Evolutionary conservation across 441 rosid genomes (phyloP).

Genomic region (Pelargonium australe): DNA sequence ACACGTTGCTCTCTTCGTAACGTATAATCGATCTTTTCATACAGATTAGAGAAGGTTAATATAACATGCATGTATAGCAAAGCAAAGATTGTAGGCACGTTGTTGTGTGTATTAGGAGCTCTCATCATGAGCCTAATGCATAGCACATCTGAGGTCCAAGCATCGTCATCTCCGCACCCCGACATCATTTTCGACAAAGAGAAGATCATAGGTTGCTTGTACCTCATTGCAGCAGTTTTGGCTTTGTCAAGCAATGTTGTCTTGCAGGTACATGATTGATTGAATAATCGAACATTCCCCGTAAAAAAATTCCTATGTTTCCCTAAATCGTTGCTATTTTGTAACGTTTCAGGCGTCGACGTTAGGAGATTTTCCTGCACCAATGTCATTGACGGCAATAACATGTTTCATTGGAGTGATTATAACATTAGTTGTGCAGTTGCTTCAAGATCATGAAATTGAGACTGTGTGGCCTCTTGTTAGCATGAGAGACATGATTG

Average conservation of each 20-base stretch:
- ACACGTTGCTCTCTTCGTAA: background rate
- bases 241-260: conserved; percentile 20
- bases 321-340: no score
- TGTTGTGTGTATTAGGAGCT: conserved; percentile 21
- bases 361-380: conserved; percentile 21
- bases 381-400: conserved; percentile 17
- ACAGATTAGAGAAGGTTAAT: conserved; percentile 24
- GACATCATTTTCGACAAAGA: conserved; percentile 9
- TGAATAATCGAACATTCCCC: background rate
- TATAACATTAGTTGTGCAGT: conserved; percentile 17
- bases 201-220: conserved; percentile 23
- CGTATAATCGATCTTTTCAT: background rate
- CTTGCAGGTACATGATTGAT: conserved; percentile 17
- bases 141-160: conserved; percentile 9
- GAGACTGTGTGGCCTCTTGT: conserved; percentile 9
- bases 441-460: conserved; percentile 18
- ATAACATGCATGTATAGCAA: conserved; percentile 15
- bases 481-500: conserved; percentile 14
- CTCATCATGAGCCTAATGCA: conserved; percentile 23
- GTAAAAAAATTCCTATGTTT: background rate
- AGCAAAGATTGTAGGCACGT: conserved; percentile 22
- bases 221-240: conserved; percentile 21
- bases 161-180: background rate
- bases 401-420: conserved; percentile 17
- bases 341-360: conserved; percentile 11